These are phyloP conservation scores for Cladosporium sp. DNA, from an alignment of 2,329 filamentous ascomycete species.

Conservation along the genomic window DNA sequence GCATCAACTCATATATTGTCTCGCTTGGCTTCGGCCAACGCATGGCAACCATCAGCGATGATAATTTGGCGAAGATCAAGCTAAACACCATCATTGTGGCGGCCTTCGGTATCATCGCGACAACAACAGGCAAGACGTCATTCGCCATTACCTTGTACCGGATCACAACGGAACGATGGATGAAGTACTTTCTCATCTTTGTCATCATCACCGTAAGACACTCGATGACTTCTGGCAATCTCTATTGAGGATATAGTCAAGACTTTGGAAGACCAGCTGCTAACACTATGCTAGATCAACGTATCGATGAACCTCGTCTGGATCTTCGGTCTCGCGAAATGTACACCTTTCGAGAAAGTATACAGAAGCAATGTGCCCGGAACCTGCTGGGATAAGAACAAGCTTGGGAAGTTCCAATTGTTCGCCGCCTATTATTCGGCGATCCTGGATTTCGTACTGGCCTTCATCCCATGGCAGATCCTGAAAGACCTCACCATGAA, in stretches of 20 bases:
- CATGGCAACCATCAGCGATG: slow-evolving; percentile 17
- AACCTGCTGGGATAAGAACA: slow-evolving; percentile 12
- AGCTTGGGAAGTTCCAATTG: slow-evolving; percentile 14
- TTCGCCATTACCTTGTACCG: slow-evolving; percentile 21
- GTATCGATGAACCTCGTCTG: slow-evolving; percentile 15
- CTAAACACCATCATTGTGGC: slow-evolving; percentile 17
- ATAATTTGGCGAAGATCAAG: slow-evolving; percentile 14
- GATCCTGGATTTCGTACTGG: slow-evolving; percentile 17
- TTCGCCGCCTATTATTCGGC: slow-evolving; percentile 15
- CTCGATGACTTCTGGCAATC: background rate
- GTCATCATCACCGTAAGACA: slow-evolving; percentile 20
- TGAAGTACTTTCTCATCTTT: slow-evolving; percentile 18
- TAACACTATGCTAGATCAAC: background rate
- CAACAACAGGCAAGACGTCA: slow-evolving; percentile 19
- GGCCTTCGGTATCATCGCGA: slow-evolving; percentile 13
- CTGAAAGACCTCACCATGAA: slow-evolving; percentile 12
- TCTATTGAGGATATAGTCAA: background rate
- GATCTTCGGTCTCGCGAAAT: slow-evolving; percentile 19
- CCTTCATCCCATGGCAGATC: slow-evolving; percentile 14
- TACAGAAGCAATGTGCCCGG: slow-evolving; percentile 5
- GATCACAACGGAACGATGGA: slow-evolving; percentile 6
- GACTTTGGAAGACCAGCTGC: background rate
- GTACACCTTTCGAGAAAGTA: slow-evolving; percentile 13
- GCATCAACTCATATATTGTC: slow-evolving; percentile 15
- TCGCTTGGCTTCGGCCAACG: slow-evolving; percentile 14